Base-by-base conservation (phyloP, 768 basidiomycete species). In the Leucosporidium scottii region DNA sequence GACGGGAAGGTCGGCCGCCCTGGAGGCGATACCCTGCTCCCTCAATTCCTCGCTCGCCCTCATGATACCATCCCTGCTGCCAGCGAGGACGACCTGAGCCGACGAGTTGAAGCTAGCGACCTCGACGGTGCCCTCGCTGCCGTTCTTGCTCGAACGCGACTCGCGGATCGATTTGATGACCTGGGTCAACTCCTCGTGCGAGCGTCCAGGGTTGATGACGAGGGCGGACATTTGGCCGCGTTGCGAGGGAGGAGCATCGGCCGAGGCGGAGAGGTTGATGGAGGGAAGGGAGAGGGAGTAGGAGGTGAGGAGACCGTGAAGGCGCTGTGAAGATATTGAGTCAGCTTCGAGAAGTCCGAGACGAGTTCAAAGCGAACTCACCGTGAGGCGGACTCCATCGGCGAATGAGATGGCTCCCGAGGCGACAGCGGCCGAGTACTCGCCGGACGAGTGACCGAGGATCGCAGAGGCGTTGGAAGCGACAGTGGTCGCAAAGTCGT, bases 21-120 rank as follows among this genome's bases (percentile, higher is more conserved):
- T 58, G 15, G 55, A 54, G 0, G 74, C 75, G 27, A 76, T 73
- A 20, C 70, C 69, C n/a, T 55, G 36, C 21, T 74, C 63, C 21
- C 68, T 39, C 28, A 76, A 51, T n/a, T 65, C 34, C 47, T 76
- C 73, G 34, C 69, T 68, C 17, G 75, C 73, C 10, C 69, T 60
- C 17, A 74, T 30, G 36, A 76, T 73, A 9, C 74, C 75, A 7
- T 74, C 74, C 12, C 71, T n/a, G 18, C 66, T 68, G 0, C 75
- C 75, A 4, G 75, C 73, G 10, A 76, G 66, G 0, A 76, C 74
- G 57, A 76, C 64, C 65, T 76, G 75, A 12, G 64, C 62, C 6
- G 39, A 39, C 66, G 74, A 75, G 68, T 76, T 76, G 69, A 73
- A 76, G 48, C 66, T 66, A 27, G 75, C 75, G n/a, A 76, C 69